These are phyloP conservation scores for Omphalotus olearius DNA, from an alignment of 1,284 basidiomycete genomes.

Conservation along the genomic window DNA sequence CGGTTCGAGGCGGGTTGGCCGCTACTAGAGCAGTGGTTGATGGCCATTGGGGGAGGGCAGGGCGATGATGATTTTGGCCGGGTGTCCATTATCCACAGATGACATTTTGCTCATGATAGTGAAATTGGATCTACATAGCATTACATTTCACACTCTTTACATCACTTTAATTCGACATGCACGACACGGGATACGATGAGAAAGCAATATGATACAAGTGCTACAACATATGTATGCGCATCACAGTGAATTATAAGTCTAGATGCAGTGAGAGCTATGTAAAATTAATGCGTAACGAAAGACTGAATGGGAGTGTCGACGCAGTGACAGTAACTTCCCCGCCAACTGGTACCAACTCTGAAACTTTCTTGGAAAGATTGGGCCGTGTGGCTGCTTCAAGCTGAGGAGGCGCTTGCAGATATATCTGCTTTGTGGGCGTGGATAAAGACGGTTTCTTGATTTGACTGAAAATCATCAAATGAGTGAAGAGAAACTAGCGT, in stretches of 20 bases:
- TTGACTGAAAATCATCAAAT: conserved; percentile 55
- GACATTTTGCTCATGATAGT: not conserved
- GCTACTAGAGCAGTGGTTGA: conserved; percentile 73
- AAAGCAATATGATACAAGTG: too few relatives aligned
- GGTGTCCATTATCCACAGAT: conserved; percentile 42
- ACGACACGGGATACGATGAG: too few relatives aligned
- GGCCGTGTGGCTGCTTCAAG: conserved; percentile 84
- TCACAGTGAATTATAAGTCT: not conserved
- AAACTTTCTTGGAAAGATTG: conserved; percentile 84
- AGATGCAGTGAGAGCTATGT: conserved; percentile 24
- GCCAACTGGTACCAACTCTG: conserved; percentile 72
- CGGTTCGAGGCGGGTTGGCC: conserved; percentile 83
- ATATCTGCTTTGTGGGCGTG: conserved; percentile 67
- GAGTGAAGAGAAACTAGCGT: not conserved
- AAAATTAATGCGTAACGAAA: conserved; percentile 70
- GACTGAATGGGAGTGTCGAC: conserved; percentile 80
- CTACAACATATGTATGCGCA: too few relatives aligned
- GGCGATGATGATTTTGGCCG: conserved; percentile 39
- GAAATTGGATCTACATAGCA: too few relatives aligned
- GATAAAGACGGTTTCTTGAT: conserved; percentile 90
- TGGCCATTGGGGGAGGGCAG: conserved; percentile 52
- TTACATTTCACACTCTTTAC: not conserved
- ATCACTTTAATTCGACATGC: not conserved
- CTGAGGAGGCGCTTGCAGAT: conserved; percentile 90
- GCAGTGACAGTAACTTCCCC: conserved; percentile 88